Evolutionary conservation across 495 filamentous ascomycete genomes (phyloP).

Genomic region (Lophiostoma macrostomum): DNA sequence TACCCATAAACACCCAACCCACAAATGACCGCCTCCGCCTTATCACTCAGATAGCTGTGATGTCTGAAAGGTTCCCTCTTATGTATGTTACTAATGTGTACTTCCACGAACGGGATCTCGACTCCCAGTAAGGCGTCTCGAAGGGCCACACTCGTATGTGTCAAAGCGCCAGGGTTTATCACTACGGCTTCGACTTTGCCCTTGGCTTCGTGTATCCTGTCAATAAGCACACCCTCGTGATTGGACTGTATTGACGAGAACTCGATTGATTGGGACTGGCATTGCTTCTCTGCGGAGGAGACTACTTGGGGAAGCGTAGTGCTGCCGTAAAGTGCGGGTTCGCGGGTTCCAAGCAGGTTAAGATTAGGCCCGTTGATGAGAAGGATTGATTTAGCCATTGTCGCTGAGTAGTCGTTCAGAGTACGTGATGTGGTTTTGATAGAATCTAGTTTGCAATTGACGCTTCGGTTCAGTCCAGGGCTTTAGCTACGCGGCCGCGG

Average conservation of each 20-base stretch:
- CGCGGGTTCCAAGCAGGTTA: constrained; percentile 71
- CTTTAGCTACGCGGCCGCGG: too few relatives aligned
- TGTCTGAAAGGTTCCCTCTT: constrained; percentile 60
- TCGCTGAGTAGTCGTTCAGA: background rate
- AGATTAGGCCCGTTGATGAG: constrained; percentile 79
- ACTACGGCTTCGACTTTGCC: constrained; percentile 57
- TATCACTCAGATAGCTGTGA: constrained; percentile 67
- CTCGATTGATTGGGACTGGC: constrained; percentile 43
- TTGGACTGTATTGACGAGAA: constrained; percentile 59
- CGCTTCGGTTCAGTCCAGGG: too few relatives aligned
- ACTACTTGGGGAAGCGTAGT: constrained; percentile 62
- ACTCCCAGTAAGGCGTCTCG: constrained; percentile 65
- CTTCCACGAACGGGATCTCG: constrained; percentile 65
- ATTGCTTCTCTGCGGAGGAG: constrained; percentile 42
- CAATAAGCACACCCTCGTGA: constrained; percentile 60
- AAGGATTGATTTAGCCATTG: constrained; percentile 57
- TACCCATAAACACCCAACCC: constrained; percentile 68
- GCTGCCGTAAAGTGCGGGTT: constrained; percentile 66
- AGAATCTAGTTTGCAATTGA: too few relatives aligned
- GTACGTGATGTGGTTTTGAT: background rate
- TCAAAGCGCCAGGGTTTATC: constrained; percentile 68
- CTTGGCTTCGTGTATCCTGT: constrained; percentile 36
- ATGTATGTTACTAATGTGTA: constrained; percentile 69
- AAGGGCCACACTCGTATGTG: constrained; percentile 65
- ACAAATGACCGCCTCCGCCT: constrained; percentile 64